Percentiles rank a stretch among this genome's conserved stretches.
Conservation (phyloP, 1,284 basidiomycete species). For the Ceratobasidium sp. region DNA sequence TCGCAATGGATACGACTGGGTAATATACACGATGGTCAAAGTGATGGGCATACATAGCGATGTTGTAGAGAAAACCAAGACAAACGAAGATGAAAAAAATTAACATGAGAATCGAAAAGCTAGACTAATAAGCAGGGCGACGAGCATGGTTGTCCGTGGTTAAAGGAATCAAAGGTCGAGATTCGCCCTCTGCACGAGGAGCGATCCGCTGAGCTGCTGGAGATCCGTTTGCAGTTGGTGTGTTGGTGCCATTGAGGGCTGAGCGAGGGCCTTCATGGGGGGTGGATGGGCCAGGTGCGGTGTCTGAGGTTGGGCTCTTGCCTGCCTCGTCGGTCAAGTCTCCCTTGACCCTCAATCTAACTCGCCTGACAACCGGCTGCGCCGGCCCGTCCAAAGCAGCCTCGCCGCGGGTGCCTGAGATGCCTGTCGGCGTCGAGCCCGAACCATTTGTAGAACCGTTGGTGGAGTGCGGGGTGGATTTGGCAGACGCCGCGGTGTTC, state of each 20-base stretch:
- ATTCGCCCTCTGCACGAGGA: too few relatives aligned
- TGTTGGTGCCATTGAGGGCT: neutral
- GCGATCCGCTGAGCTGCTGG: neutral
- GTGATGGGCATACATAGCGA: slow-evolving; percentile 8
- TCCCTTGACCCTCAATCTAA: slow-evolving; percentile 27
- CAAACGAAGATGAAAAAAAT: too few relatives aligned
- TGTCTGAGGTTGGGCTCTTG: slow-evolving; percentile 16
- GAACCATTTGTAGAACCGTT: slow-evolving; percentile 12
- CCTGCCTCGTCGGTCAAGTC: neutral
- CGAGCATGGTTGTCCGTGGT: neutral
- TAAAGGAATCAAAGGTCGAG: too few relatives aligned
- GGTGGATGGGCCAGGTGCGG: slow-evolving; percentile 12
- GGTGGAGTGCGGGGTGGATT: neutral
- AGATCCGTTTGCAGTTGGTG: neutral
- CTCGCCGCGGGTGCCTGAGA: slow-evolving; percentile 16
- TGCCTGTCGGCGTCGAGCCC: neutral
- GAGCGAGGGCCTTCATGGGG: neutral
- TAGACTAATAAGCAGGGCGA: neutral
- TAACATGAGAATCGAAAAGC: too few relatives aligned
- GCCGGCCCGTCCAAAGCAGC: slow-evolving; percentile 29
- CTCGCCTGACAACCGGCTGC: slow-evolving; percentile 24
- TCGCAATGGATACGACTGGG: too few relatives aligned
- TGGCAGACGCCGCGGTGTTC: neutral
- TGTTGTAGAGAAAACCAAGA: neutral
- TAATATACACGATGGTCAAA: slow-evolving; percentile 11